phyloP scores from a whole-genome alignment of 805 yeast genomes.

The Candida boleticola region DNA sequence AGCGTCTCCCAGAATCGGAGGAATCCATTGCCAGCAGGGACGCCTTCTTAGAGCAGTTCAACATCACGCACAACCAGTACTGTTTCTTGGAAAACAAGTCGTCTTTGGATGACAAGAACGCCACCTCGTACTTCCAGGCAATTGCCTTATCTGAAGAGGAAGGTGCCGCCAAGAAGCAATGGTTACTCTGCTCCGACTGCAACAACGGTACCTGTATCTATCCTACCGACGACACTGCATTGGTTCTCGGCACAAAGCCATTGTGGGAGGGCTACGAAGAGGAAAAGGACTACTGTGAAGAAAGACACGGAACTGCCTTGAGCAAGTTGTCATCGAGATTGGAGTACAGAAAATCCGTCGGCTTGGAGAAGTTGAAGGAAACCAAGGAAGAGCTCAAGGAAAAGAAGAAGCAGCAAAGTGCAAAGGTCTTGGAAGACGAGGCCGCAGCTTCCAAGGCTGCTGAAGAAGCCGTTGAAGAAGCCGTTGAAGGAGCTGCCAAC shows the following conservation, averaged over 20 bases:
- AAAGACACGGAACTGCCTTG: background rate
- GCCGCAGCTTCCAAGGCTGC: too few relatives aligned
- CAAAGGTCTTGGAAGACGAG: background rate
- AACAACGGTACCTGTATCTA: background rate
- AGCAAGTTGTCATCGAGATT: background rate
- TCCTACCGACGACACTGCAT: background rate
- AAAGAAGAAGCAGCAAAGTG: background rate
- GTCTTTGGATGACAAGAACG: background rate
- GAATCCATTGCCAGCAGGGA: background rate
- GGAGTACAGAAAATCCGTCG: background rate
- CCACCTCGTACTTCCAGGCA: background rate
- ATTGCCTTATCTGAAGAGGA: background rate
- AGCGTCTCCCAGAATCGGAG: background rate
- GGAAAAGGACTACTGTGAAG: background rate
- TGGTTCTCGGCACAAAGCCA: background rate
- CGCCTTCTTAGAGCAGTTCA: background rate
- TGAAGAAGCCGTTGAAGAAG: too few relatives aligned
- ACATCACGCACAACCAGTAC: background rate
- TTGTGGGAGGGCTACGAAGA: slow-evolving; percentile 1
- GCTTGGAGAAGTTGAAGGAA: too few relatives aligned
- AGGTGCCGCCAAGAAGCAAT: background rate
- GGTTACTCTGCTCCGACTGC: background rate
- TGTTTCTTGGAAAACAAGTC: slow-evolving; percentile 1
- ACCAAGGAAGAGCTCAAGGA: background rate
- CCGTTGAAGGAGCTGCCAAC: too few relatives aligned